phyloP scores from a whole-genome alignment of 176 grass and related monocot species.

The Oryza longistaminata region DNA sequence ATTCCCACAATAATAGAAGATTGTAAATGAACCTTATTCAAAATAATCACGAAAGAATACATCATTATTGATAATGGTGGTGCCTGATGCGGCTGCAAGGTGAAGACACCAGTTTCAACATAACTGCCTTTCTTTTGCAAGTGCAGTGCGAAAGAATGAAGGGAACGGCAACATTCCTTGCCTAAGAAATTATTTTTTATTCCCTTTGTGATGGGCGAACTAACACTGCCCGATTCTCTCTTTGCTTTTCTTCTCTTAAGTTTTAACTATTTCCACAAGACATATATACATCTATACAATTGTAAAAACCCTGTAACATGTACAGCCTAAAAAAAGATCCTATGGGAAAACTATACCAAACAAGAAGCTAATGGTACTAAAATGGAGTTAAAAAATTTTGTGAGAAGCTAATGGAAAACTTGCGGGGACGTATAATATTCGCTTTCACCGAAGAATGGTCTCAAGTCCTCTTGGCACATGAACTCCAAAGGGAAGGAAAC shows the following conservation, averaged over 20 bases:
- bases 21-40: no score
- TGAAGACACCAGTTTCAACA: background rate
- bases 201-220: background rate
- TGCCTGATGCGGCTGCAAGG: background rate
- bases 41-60: background rate
- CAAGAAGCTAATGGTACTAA: background rate
- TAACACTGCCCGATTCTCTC: background rate
- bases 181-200: background rate
- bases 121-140: background rate
- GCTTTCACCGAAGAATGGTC: constrained; percentile 62
- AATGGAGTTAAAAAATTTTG: background rate
- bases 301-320: background rate
- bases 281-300: constrained; percentile 19
- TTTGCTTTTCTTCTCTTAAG: background rate
- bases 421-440: constrained; percentile 69
- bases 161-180: background rate
- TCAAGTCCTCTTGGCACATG: constrained; percentile 80
- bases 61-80: background rate
- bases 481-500: constrained; percentile 78
- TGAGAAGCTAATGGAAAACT: constrained; percentile 65
- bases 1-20: background rate
- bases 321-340: constrained; percentile 15
- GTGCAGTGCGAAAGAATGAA: background rate
- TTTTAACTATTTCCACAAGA: background rate
- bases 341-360: background rate